phyloP scores from a whole-genome alignment of 441 rosid genomes.

The Euphorbia schlechtendalii region DNA sequence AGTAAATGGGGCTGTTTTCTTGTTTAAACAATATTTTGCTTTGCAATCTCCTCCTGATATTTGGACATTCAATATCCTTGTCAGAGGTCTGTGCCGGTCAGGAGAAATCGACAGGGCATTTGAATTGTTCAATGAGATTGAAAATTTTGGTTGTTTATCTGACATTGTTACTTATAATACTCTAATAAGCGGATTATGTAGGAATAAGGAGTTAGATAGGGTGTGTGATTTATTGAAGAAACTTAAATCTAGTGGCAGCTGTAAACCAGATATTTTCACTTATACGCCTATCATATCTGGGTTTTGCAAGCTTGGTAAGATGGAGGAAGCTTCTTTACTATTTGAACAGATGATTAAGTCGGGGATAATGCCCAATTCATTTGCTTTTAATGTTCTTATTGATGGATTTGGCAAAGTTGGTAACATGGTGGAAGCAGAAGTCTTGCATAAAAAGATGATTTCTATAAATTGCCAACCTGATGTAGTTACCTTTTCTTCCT shows the following conservation, averaged over 20 bases:
- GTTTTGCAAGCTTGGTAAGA: slow-evolving; percentile 60
- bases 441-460: slow-evolving; percentile 43
- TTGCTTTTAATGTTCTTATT: slow-evolving; percentile 70
- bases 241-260: slow-evolving; percentile 27
- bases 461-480: slow-evolving; percentile 48
- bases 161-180: slow-evolving; percentile 63
- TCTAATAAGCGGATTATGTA: slow-evolving; percentile 64
- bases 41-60: slow-evolving; percentile 44
- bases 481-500: slow-evolving; percentile 63
- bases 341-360: slow-evolving; percentile 50
- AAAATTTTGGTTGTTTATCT: slow-evolving; percentile 51
- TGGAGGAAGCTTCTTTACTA: slow-evolving; percentile 52
- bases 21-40: slow-evolving; percentile 39
- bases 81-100: slow-evolving; percentile 51
- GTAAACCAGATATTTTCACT: slow-evolving; percentile 52
- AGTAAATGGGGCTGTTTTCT: slow-evolving; percentile 45
- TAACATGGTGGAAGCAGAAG: slow-evolving; percentile 44
- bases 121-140: slow-evolving; percentile 48
- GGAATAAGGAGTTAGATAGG: slow-evolving; percentile 42
- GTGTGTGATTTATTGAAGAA: slow-evolving; percentile 42
- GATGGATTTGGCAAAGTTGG: slow-evolving; percentile 74
- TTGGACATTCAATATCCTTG: slow-evolving; percentile 67
- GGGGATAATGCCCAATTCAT: slow-evolving; percentile 42
- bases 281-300: slow-evolving; percentile 69
- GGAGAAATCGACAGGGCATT: slow-evolving; percentile 43